Evolutionary conservation across 2,329 filamentous ascomycete genomes (phyloP).

Genomic region (Didymella segeticola): DNA sequence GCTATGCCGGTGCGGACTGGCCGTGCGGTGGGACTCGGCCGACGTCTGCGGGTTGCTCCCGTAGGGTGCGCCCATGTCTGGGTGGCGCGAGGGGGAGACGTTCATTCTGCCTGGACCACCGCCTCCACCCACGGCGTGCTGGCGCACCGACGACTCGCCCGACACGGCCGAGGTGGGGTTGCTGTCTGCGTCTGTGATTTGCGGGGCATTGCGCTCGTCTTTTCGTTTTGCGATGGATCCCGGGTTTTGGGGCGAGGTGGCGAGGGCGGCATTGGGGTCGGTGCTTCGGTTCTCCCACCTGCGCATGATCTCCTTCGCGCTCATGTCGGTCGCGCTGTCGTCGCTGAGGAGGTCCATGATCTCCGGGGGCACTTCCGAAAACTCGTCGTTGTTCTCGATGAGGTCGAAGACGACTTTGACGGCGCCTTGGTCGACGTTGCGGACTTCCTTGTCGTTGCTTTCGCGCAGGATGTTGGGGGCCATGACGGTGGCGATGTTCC

Average conservation of each 20-base stretch:
- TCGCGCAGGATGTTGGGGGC: conserved; percentile 92
- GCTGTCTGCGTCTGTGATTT: conserved; percentile 79
- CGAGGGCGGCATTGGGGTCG: conserved; percentile 64
- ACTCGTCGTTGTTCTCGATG: conserved; percentile 92
- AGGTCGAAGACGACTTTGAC: conserved; percentile 92
- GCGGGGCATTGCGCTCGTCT: conserved; percentile 56
- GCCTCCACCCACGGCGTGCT: conserved; percentile 58
- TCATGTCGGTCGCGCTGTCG: conserved; percentile 82
- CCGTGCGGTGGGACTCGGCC: conserved; percentile 44
- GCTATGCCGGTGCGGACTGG: conserved; percentile 48
- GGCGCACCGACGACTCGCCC: conserved; percentile 82
- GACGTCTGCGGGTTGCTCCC: conserved; percentile 43
- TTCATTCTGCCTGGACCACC: conserved; percentile 32
- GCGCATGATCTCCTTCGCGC: conserved; percentile 95
- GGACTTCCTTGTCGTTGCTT: conserved; percentile 55
- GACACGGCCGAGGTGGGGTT: conserved; percentile 79
- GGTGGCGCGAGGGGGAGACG: conserved; percentile 35
- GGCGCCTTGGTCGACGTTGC: conserved; percentile 87
- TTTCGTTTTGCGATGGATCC: conserved; percentile 60
- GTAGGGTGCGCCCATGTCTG: conserved; percentile 43
- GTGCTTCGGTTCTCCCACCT: conserved; percentile 84
- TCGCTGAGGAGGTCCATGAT: conserved; percentile 86
- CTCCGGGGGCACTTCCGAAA: conserved; percentile 97
- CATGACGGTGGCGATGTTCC: conserved; percentile 96
- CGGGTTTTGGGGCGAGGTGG: conserved; percentile 46